Evolutionary conservation across 768 basidiomycete genomes (phyloP).

Genomic region (Russula dissimulans): DNA sequence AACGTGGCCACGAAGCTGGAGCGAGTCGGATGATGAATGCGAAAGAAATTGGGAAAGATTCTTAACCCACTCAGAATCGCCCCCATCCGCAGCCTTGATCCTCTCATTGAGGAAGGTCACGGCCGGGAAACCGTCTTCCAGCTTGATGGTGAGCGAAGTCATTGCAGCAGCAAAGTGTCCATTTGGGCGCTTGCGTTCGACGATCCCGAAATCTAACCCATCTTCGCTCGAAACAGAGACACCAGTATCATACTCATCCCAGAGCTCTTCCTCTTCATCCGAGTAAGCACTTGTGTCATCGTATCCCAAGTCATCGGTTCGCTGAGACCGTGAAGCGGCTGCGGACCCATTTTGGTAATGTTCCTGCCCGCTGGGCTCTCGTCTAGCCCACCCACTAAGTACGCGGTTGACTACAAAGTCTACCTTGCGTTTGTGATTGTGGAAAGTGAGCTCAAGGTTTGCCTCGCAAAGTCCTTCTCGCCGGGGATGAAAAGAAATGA

Average conservation of each 20-base stretch:
- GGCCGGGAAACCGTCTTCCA: constrained; percentile 3
- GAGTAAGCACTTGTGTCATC: background rate
- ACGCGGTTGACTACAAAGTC: constrained; percentile 4
- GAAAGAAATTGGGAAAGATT: background rate
- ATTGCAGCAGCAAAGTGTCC: constrained; percentile 8
- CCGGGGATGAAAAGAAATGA: background rate
- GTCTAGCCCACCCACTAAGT: background rate
- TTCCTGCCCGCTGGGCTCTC: background rate
- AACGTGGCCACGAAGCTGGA: constrained; percentile 3
- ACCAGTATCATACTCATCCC: constrained; percentile 42
- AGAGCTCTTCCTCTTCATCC: constrained; percentile 4
- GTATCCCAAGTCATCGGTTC: background rate
- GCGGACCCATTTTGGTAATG: background rate
- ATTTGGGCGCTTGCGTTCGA: constrained; percentile 31
- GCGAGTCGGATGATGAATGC: background rate
- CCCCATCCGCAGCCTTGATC: background rate
- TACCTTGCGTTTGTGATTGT: background rate
- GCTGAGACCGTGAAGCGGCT: background rate
- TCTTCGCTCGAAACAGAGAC: constrained; percentile 28
- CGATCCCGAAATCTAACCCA: constrained; percentile 41
- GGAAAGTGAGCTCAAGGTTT: constrained; percentile 5
- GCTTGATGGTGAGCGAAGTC: constrained; percentile 15
- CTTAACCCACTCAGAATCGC: constrained; percentile 3
- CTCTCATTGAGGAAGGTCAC: constrained; percentile 10
- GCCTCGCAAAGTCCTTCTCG: constrained; percentile 9